A percentile compares a stretch with the other conserved stretches of the same genome.
phyloP scores from a whole-genome alignment of 2,329 filamentous ascomycete genomes.

The Pseudogymnoascus sp. region DNA sequence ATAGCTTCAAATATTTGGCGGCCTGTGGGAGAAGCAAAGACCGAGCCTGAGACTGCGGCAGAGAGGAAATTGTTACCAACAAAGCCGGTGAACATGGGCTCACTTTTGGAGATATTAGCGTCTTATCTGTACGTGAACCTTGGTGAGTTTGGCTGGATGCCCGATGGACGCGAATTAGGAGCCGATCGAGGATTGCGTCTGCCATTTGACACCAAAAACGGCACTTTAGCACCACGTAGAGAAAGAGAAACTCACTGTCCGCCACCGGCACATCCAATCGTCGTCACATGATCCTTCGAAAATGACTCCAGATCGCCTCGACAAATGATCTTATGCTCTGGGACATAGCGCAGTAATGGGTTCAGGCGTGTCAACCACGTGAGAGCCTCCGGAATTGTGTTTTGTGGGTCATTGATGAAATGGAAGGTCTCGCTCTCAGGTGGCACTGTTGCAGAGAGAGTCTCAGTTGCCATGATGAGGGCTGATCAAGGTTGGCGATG shows the following conservation, averaged over 20 bases:
- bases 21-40: conserved; percentile 11
- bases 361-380: conserved; percentile 21
- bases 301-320: conserved; percentile 22
- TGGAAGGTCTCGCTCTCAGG: conserved; percentile 22
- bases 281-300: conserved; percentile 23
- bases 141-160: background rate
- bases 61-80: conserved; percentile 9
- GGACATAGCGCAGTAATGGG: conserved; percentile 19
- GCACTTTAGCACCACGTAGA: background rate
- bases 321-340: conserved; percentile 23
- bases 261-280: conserved; percentile 24
- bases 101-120: background rate
- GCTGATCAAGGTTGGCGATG: background rate
- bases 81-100: conserved; percentile 13
- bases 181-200: too few species aligned
- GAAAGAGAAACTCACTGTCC: conserved; percentile 21
- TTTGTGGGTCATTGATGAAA: conserved; percentile 12
- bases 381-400: conserved; percentile 23
- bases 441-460: conserved; percentile 18
- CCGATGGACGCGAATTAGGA: background rate
- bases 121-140: background rate
- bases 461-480: conserved; percentile 6
- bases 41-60: conserved; percentile 1
- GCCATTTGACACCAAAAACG: too few species aligned
- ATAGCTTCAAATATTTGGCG: conserved; percentile 9